Conservation (phyloP, 352 stramenopile species). For the Phytophthora rubi region DNA sequence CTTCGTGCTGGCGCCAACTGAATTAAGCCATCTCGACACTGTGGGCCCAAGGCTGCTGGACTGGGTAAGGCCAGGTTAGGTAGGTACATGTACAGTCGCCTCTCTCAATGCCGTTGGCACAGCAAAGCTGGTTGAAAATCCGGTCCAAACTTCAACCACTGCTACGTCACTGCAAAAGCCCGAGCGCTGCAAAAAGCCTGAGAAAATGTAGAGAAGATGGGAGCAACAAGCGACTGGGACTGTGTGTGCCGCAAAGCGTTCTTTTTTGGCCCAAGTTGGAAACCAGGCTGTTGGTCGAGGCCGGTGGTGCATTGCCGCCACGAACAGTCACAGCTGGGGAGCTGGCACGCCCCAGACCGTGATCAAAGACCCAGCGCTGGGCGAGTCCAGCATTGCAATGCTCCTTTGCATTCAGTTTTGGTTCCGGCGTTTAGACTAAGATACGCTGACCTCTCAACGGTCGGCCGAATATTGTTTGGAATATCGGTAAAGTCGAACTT, state of each 20-base stretch:
- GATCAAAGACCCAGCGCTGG: neutral
- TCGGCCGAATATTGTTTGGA: neutral
- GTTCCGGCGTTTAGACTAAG: slow-evolving; percentile 28
- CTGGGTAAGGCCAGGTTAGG: neutral
- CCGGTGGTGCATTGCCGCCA: slow-evolving; percentile 7
- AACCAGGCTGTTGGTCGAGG: slow-evolving; percentile 6
- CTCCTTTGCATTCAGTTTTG: neutral
- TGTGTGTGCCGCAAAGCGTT: neutral
- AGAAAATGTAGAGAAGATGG: slow-evolving; percentile 19
- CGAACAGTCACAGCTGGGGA: slow-evolving; percentile 16
- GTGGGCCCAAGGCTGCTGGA: neutral
- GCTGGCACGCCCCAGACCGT: neutral
- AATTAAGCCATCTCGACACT: neutral
- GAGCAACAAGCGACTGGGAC: slow-evolving; percentile 16
- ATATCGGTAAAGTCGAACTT: neutral
- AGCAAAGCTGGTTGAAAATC: slow-evolving; percentile 26
- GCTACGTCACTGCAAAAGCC: slow-evolving; percentile 11
- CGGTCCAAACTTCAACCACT: slow-evolving; percentile 23
- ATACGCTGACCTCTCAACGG: slow-evolving; percentile 8
- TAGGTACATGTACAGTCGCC: neutral
- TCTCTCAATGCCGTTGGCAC: neutral
- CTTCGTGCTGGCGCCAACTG: neutral
- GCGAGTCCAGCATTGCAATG: neutral
- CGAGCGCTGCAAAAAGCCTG: slow-evolving; percentile 6
- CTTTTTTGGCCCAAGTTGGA: neutral